Base-by-base conservation (phyloP, 192 early-diverging fungal genomes). In the Obelidium mucronatum region DNA sequence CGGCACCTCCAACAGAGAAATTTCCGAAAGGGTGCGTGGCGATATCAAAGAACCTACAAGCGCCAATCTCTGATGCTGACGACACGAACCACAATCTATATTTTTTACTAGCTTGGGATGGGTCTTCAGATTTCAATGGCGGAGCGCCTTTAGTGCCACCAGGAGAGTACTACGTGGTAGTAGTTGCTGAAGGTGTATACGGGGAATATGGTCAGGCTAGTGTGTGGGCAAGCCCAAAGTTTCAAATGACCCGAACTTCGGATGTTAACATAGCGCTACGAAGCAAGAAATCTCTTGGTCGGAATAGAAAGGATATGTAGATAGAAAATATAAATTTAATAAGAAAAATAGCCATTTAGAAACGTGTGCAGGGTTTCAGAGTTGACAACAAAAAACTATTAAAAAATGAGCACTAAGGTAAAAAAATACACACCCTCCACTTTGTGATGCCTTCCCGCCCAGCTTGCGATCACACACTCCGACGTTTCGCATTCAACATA, bases 81-180 rank as follows among this genome's bases (percentile, higher is more conserved):
- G 60, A 60, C 36, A 2, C 24, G 22, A 1, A 24, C n/a, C 24
- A 28, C 19, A 40, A 26, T 22, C 24, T 60, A 8, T 73, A 73
- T 36, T 37, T 30, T 2, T 13, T 53, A 15, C 8, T 61, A 26
- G 24, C 55, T 22, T 73, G 70, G 70, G 70, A 73, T 26, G 70
- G 56, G 2, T 61, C 70, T 2, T 5, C 17, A 5, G 24, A 60
- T 24, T 73, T 73, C 34, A 59, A 40, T 26, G 70, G 70, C 26
- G n/a, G 35, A 36, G 19, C 63, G 5, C 39, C 39, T 3, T n/a
- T n/a, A n/a, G 70, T 73, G 8, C 33, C 55, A 37, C 19, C 52
- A 15, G 70, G 70, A 40, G 19, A 33, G n/a, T 61, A 60, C 56
- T 56, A 22, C 26, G 33, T 26, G 5, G 70, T 35, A 11, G 36